Conservation (phyloP, 225 moss, liverwort and hornwort genomes). For the Pseudisothecium myosuroides region DNA sequence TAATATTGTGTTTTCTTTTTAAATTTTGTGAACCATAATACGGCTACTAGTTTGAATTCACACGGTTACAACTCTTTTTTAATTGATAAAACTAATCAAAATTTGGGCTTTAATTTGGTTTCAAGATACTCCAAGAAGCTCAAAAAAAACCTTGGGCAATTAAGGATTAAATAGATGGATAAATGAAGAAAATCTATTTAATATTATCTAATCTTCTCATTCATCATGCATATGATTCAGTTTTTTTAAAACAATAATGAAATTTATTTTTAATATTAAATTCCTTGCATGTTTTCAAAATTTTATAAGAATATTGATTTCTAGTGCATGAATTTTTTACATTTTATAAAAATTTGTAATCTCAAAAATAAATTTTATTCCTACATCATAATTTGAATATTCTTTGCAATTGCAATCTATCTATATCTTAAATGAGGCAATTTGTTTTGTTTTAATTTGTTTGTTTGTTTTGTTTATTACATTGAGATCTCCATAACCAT, state of each 20-base stretch:
- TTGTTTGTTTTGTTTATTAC: not conserved
- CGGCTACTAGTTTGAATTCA: fast-evolving
- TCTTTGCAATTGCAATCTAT: not conserved
- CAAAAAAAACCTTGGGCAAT: too few species aligned
- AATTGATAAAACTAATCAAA: not conserved
- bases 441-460: not conserved
- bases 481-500: fast-evolving
- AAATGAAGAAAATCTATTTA: not conserved
- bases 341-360: not conserved
- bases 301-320: not conserved
- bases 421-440: fast-evolving
- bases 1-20: not conserved
- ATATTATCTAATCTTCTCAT: not conserved
- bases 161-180: not conserved
- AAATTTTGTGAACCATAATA: fast-evolving
- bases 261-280: not conserved
- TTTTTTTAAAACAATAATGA: not conserved
- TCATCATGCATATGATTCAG: not conserved
- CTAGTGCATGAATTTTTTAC: too few species aligned
- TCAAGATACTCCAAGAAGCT: not conserved
- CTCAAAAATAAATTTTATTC: too few species aligned
- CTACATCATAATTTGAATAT: not conserved
- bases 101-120: not conserved
- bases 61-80: fast-evolving
- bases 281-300: fast-evolving